Evolutionary conservation across 2,329 filamentous ascomycete species (phyloP).

Genomic region (Colletotrichum gloeosporioides): DNA sequence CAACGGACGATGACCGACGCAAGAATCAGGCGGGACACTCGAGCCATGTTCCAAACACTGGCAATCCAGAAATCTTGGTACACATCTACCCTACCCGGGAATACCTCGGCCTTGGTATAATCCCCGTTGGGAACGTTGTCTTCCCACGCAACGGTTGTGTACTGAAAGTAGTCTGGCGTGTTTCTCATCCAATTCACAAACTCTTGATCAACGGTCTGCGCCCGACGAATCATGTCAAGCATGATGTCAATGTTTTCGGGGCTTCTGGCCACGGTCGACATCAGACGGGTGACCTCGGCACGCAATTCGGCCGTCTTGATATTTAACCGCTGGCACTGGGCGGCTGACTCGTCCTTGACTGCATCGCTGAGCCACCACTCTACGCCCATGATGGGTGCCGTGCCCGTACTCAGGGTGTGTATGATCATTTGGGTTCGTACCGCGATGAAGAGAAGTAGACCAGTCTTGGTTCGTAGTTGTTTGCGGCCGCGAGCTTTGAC

Average conservation of each 20-base stretch:
- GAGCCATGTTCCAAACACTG: constrained; percentile 61
- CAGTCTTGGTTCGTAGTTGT: constrained; percentile 58
- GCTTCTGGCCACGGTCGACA: constrained; percentile 50
- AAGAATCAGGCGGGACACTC: constrained; percentile 59
- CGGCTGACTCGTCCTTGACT: constrained; percentile 53
- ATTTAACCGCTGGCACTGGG: constrained; percentile 55
- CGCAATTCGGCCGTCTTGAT: constrained; percentile 62
- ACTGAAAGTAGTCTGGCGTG: constrained; percentile 56
- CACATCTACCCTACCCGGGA: constrained; percentile 64
- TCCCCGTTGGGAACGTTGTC: constrained; percentile 57
- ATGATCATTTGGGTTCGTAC: constrained; percentile 68
- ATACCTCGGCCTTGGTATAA: constrained; percentile 59
- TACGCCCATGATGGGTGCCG: constrained; percentile 55
- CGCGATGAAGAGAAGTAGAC: constrained; percentile 61
- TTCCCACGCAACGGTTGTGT: constrained; percentile 61
- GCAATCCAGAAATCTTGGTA: constrained; percentile 65
- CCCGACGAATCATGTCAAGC: constrained; percentile 55
- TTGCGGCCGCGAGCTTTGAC: constrained; percentile 62
- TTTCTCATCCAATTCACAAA: constrained; percentile 55
- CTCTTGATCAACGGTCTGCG: constrained; percentile 58
- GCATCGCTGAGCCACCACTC: constrained; percentile 66
- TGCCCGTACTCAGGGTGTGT: constrained; percentile 59
- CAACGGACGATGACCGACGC: constrained; percentile 62
- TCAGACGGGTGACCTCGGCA: constrained; percentile 55
- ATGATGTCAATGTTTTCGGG: constrained; percentile 57